phyloP scores from a whole-genome alignment of 805 yeast genomes.

The Saccharomycopsis babjevae region DNA sequence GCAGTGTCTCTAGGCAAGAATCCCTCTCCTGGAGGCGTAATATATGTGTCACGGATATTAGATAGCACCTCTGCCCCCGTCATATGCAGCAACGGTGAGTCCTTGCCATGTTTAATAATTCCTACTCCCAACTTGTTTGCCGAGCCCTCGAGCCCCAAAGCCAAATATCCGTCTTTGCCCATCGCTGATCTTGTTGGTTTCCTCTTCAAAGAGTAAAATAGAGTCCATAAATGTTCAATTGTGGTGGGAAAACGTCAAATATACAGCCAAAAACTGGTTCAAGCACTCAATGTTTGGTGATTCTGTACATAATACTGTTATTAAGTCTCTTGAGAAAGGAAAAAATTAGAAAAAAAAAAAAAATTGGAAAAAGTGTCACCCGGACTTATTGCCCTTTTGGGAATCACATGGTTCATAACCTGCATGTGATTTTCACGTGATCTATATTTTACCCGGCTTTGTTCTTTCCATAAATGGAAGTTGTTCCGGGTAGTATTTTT shows the following conservation, averaged over 20 bases:
- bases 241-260: too few relatives aligned
- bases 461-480: neutral
- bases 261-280: too few relatives aligned
- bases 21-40: constrained; percentile 98
- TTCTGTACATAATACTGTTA: too few relatives aligned
- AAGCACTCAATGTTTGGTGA: too few relatives aligned
- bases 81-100: constrained; percentile 37
- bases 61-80: constrained; percentile 70
- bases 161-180: constrained; percentile 35
- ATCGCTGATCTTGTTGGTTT: neutral
- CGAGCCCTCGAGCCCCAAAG: constrained; percentile 92
- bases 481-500: neutral
- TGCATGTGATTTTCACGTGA: neutral
- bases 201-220: too few relatives aligned
- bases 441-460: neutral
- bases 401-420: neutral
- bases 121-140: constrained; percentile 97
- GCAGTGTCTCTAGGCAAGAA: constrained; percentile 95
- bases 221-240: too few relatives aligned
- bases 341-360: too few relatives aligned
- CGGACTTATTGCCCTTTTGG: neutral
- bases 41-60: constrained; percentile 90
- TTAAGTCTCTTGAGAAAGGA: too few relatives aligned
- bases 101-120: constrained; percentile 57
- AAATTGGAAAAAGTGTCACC: neutral